Percentiles rank a stretch among this genome's conserved stretches.
phyloP scores from a whole-genome alignment of 345 rosid species.

The Corchorus capsularis region DNA sequence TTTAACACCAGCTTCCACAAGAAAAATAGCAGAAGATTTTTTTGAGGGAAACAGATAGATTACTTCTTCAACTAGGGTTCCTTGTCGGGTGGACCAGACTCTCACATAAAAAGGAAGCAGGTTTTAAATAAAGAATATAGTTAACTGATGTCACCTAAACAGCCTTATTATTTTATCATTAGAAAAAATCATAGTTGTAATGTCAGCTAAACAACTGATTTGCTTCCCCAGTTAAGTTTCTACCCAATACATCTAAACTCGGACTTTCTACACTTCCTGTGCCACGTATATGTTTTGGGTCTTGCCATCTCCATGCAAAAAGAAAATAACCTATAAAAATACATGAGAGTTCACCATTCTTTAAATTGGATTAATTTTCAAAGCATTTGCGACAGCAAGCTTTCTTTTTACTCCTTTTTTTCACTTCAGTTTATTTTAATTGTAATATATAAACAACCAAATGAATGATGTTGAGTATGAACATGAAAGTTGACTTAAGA shows the following conservation, averaged over 20 bases:
- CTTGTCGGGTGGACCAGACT: constrained; percentile 51
- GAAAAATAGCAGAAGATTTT: constrained; percentile 27
- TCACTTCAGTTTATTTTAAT: neutral
- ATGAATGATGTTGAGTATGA: constrained; percentile 13
- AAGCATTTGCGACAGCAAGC: neutral
- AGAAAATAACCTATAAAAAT: constrained; percentile 10
- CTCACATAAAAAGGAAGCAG: constrained; percentile 30
- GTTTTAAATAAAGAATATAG: constrained; percentile 29
- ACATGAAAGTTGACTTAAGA: constrained; percentile 13
- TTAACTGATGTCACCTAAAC: constrained; percentile 42
- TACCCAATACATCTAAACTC: constrained; percentile 76
- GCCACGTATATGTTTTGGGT: constrained; percentile 36
- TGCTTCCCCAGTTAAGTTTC: constrained; percentile 72
- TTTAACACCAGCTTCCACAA: constrained; percentile 25
- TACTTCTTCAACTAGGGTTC: constrained; percentile 56
- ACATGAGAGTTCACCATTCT: neutral
- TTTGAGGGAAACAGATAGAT: constrained; percentile 30
- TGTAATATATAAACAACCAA: neutral
- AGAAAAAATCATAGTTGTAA: constrained; percentile 28
- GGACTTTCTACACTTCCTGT: constrained; percentile 53
- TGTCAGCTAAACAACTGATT: constrained; percentile 68
- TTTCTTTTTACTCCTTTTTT: neutral
- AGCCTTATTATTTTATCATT: constrained; percentile 20
- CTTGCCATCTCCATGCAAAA: constrained; percentile 39
- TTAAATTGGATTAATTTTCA: neutral